Percentiles rank a stretch among this genome's conserved stretches.
These are phyloP conservation scores for Chalciporus piperatus DNA, from an alignment of 768 basidiomycete genomes.

Conservation along the genomic window DNA sequence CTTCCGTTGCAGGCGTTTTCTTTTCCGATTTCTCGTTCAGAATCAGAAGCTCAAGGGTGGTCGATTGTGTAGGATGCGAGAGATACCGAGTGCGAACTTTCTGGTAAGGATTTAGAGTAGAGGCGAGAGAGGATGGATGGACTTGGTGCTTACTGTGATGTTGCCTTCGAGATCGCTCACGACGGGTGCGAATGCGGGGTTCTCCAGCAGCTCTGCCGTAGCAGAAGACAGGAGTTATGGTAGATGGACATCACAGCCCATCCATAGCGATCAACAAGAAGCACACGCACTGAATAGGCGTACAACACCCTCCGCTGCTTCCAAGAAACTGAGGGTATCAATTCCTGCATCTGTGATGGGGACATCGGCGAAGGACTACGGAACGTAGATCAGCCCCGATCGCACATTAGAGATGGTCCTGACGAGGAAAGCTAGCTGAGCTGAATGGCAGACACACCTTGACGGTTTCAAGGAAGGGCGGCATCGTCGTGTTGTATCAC, in stretches of 20 bases:
- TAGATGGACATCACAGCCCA: not conserved
- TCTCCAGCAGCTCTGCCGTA: slow-evolving; percentile 22
- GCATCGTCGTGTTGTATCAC: slow-evolving; percentile 42
- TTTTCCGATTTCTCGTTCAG: slow-evolving; percentile 83
- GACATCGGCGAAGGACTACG: slow-evolving; percentile 91
- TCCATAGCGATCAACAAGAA: not conserved
- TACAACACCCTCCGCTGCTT: slow-evolving; percentile 85
- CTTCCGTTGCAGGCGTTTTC: slow-evolving; percentile 86
- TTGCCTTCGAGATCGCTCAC: slow-evolving; percentile 88
- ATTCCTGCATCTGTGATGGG: slow-evolving; percentile 82
- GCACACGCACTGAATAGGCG: slow-evolving; percentile 76
- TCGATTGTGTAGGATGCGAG: slow-evolving; percentile 57
- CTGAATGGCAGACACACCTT: slow-evolving; percentile 41
- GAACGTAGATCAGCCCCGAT: not conserved
- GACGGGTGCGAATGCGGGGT: slow-evolving; percentile 72
- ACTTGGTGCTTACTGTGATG: slow-evolving; percentile 60
- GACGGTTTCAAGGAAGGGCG: slow-evolving; percentile 71
- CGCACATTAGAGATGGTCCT: not conserved
- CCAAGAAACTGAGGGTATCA: slow-evolving; percentile 83
- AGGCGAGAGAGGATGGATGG: too few species aligned
- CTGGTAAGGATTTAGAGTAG: slow-evolving; percentile 39
- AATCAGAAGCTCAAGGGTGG: slow-evolving; percentile 82
- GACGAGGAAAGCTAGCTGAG: too few species aligned
- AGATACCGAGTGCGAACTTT: slow-evolving; percentile 87
- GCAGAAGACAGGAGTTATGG: not conserved